Percentiles rank a stretch among this genome's conserved stretches.
These are phyloP conservation scores for Boletus vinaceobasis DNA, from an alignment of 768 basidiomycete species.

Conservation along the genomic window DNA sequence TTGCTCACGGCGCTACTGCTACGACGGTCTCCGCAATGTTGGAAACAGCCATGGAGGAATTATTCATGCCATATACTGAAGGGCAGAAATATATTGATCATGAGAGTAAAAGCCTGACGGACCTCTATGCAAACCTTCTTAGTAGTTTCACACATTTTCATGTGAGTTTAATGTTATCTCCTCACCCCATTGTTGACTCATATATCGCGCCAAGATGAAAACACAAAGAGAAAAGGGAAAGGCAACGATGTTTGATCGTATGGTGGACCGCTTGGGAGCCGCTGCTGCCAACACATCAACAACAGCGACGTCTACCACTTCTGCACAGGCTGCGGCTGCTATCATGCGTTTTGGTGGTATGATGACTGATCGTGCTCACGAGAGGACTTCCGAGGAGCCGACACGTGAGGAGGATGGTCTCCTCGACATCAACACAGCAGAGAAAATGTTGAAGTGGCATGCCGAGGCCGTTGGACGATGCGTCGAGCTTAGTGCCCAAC, in stretches of 20 bases:
- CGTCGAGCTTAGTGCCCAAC: conserved; percentile 78
- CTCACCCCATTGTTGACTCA: conserved; percentile 4
- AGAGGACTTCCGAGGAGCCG: conserved; percentile 63
- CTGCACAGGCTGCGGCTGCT: conserved; percentile 83
- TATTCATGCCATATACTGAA: conserved; percentile 93
- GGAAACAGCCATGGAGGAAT: conserved; percentile 94
- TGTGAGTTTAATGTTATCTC: conserved; percentile 40
- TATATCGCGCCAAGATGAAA: conserved; percentile 42
- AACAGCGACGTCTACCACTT: conserved; percentile 59
- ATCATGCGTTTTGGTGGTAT: conserved; percentile 90
- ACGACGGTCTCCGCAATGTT: conserved; percentile 74
- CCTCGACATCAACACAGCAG: conserved; percentile 70
- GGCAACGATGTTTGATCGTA: conserved; percentile 81
- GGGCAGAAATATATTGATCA: conserved; percentile 88
- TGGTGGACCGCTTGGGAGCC: conserved; percentile 81
- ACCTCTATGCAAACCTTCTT: conserved; percentile 73
- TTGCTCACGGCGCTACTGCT: conserved; percentile 40
- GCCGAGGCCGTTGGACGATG: conserved; percentile 95
- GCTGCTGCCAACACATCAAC: conserved; percentile 65
- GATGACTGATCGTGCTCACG: conserved; percentile 47
- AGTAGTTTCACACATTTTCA: conserved; percentile 83
- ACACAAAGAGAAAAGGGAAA: conserved; percentile 58
- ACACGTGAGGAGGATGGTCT: conserved; percentile 78
- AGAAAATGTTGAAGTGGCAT: conserved; percentile 95
- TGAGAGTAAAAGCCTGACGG: conserved; percentile 79